Base-by-base conservation (phyloP, 495 filamentous ascomycete species). In the Aspergillus ellipticus region DNA sequence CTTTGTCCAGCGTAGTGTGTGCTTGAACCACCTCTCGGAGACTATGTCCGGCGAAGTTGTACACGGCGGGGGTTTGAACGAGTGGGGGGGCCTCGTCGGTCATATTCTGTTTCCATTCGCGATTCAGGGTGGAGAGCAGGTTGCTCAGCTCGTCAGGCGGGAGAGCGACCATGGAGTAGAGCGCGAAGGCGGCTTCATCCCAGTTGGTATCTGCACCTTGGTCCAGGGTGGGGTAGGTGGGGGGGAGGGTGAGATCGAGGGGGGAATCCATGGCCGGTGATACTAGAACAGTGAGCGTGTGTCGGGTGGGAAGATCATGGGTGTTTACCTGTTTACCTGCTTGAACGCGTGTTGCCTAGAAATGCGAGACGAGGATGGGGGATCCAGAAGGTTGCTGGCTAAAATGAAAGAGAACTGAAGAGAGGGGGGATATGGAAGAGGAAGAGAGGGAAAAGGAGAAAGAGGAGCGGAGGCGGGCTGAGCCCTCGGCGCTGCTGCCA, bases 221-320 rank as follows among this genome's bases (percentile, higher is more conserved):
- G 41, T 41, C 16, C 10, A 53, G 51, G 6, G 37, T 13, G 39
- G 39, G 51, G 51, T 37, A 53, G 21, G 37, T 43, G 13, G 37
- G n/a, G 51, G 51, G 51, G 39, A 53, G 51, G 26, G 51, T 43
- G 11, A 53, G 37, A 11, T 53, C 39, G 7, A 22, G 39, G 51
- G 39, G 45, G 35, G 11, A 9, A 15, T 35, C n/a, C n/a, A n/a
- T n/a, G n/a, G n/a, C n/a, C n/a, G n/a, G 8, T 11, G 8, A 13
- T 39, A 13, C 13, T 39, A n/a, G 35, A 39, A 15, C 5, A 9
- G 3, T 5, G 24, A 7, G 24, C 4, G 24, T 28, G 24, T 28
- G 24, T 3, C 7, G 24, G 7, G 24, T 28, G 24, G 24, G 24
- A 4, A 28, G 24, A 28, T 28, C 24, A 28, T 7, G 24, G 24